Evolutionary conservation across 139 green algal species (phyloP).

Genomic region (Picochlorum sp.): DNA sequence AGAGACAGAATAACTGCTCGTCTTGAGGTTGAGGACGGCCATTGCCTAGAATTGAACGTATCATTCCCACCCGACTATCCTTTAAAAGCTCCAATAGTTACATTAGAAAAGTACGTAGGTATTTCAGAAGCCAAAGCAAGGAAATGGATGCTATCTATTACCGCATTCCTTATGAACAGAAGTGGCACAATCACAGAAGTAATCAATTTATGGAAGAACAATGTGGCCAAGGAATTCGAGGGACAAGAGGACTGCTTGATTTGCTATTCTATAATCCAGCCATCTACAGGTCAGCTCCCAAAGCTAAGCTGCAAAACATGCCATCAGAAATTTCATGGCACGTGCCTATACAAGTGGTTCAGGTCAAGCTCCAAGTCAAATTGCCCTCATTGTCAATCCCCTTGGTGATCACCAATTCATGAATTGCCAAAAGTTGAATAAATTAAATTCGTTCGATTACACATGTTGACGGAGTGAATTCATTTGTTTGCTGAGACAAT

Average conservation of each 20-base stretch:
- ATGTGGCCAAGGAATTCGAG: slow-evolving; percentile 66
- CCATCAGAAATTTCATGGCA: slow-evolving; percentile 77
- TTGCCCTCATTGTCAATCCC: slow-evolving; percentile 86
- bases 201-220: slow-evolving; percentile 72
- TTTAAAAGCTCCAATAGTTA: slow-evolving; percentile 59
- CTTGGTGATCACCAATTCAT: slow-evolving; percentile 36
- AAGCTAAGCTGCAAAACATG: slow-evolving; percentile 65
- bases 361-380: slow-evolving; percentile 61
- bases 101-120: slow-evolving; percentile 58
- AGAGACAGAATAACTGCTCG: not conserved
- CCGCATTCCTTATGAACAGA: slow-evolving; percentile 70
- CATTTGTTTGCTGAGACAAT: too few relatives aligned
- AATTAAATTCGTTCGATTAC: too few relatives aligned
- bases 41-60: slow-evolving; percentile 72
- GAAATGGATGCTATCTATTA: slow-evolving; percentile 91
- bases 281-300: slow-evolving; percentile 70
- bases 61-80: slow-evolving; percentile 68
- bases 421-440: too few relatives aligned
- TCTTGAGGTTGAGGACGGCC: slow-evolving; percentile 62
- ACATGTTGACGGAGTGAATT: not conserved
- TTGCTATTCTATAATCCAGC: slow-evolving; percentile 85
- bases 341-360: slow-evolving; percentile 97
- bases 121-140: slow-evolving; percentile 69
- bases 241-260: slow-evolving; percentile 93
- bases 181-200: slow-evolving; percentile 70